Evolutionary conservation across 257 asterid genomes (phyloP).

Genomic region (Vinca minor): DNA sequence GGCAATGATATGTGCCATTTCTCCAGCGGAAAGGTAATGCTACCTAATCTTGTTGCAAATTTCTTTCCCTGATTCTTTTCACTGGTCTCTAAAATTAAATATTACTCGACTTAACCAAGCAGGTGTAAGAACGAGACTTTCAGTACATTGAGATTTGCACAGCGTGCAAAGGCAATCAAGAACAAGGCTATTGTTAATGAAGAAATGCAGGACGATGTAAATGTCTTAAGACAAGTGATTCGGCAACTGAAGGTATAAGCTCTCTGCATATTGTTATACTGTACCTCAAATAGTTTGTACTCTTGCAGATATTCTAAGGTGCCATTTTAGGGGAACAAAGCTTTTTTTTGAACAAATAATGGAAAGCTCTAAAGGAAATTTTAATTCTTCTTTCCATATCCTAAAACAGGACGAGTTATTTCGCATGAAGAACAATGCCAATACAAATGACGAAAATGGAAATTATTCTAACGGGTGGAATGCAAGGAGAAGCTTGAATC

Average conservation of each 20-base stretch:
- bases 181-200: slow-evolving; percentile 84
- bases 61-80: background rate
- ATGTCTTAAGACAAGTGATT: slow-evolving; percentile 72
- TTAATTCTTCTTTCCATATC: background rate
- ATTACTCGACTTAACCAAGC: slow-evolving; percentile 23
- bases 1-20: slow-evolving; percentile 94
- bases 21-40: slow-evolving; percentile 77
- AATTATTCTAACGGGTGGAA: slow-evolving; percentile 68
- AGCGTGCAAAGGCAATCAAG: slow-evolving; percentile 96
- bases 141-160: slow-evolving; percentile 95
- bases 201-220: slow-evolving; percentile 95
- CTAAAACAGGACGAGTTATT: slow-evolving; percentile 60
- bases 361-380: background rate
- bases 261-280: slow-evolving; percentile 4
- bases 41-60: slow-evolving; percentile 6
- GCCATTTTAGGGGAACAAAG: background rate
- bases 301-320: background rate
- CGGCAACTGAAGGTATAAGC: slow-evolving; percentile 59
- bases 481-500: slow-evolving; percentile 87
- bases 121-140: slow-evolving; percentile 89
- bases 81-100: background rate
- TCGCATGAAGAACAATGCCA: slow-evolving; percentile 58
- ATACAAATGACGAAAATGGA: slow-evolving; percentile 49
- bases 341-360: too few species aligned
- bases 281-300: background rate